Base-by-base conservation (phyloP, 208 protist species). In the Blechomonas ayalai region DNA sequence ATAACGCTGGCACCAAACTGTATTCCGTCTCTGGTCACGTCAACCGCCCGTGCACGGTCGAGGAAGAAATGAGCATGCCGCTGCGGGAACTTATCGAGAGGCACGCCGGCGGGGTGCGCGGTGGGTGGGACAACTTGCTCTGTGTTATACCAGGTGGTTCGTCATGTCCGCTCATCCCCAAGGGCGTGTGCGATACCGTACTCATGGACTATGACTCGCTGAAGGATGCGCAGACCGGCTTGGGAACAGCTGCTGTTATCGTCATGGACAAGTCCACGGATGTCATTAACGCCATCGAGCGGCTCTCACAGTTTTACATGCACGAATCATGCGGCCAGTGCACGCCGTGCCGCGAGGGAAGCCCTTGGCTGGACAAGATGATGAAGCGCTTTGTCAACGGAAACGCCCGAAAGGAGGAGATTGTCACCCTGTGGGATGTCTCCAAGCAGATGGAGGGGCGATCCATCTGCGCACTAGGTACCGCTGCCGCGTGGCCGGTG, bases 221-320 rank as follows among this genome's bases (percentile, higher is more conserved):
- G 2, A 80, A 88, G 45, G 79, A 82, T 13, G 77, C 79, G 10
- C 53, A 94, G 47, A 98, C 92, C 0, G 97, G 96, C 38, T 82
- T 99, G 7, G 97, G 97, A 35, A 99, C 97, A n/a, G 97, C 97
- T 1, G 95, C 97, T 10, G 96, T 99, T 18, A 99, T 98, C 34
- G 97, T 99, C 28, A 98, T 99, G 92, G 90, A 99, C 75, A 99
- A 98, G 72, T 86, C 77, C 6, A 96, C 93, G n/a, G 97, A 99
- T 72, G 74, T 99, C 16, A 95, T 98, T 50, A 56, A 78, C 12
- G 85, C 92, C 12, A 98, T 98, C 66, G 86, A 95, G 28, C 92
- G 95, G 19, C 71, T 98, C 2, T 95, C 91, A 9, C 73, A 94
- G 50, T 99, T 99, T 58, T 99, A 99, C 79, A 92, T 96, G 67